Evolutionary conservation across 139 green algal species (phyloP).

Genomic region (Desmodesmus armatus): DNA sequence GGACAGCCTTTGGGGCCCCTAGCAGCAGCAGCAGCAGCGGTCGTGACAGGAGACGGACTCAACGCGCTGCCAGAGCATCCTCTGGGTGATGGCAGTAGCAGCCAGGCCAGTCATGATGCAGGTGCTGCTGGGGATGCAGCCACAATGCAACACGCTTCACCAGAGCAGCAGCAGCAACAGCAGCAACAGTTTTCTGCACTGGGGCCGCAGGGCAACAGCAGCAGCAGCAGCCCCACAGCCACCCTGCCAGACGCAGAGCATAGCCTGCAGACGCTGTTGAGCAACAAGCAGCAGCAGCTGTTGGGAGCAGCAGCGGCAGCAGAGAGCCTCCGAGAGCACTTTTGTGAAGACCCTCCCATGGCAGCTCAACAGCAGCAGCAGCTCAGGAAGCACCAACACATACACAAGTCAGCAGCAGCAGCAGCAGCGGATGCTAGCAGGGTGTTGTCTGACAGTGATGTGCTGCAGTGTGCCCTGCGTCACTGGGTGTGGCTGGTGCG

Average conservation of each 20-base stretch:
- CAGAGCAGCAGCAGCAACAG: not conserved
- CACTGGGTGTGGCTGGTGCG: conserved; percentile 17
- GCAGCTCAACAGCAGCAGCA: not conserved
- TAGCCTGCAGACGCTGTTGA: not conserved
- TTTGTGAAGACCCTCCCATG: not conserved
- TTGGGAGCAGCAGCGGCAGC: not conserved
- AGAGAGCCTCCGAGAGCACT: not conserved
- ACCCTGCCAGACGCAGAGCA: not conserved
- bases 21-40: too few species aligned
- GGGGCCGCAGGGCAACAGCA: conserved; percentile 11
- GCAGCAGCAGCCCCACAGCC: not conserved
- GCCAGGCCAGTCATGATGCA: not conserved
- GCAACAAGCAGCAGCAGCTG: conserved; percentile 10
- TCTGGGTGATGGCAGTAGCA: not conserved
- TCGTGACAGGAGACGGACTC: too few species aligned
- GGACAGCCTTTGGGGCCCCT: too few species aligned
- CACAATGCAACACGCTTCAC: not conserved
- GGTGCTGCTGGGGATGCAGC: not conserved
- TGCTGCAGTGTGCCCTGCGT: not conserved
- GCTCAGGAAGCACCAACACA: not conserved
- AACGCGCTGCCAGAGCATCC: too few species aligned
- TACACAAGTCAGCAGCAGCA: not conserved
- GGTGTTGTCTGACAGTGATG: not conserved
- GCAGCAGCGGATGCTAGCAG: not conserved
- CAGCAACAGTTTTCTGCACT: not conserved